A percentile compares a stretch with the other conserved stretches of the same genome.
These are phyloP conservation scores for Cladosporium velox DNA, from an alignment of 2,329 filamentous ascomycete genomes.

Conservation along the genomic window DNA sequence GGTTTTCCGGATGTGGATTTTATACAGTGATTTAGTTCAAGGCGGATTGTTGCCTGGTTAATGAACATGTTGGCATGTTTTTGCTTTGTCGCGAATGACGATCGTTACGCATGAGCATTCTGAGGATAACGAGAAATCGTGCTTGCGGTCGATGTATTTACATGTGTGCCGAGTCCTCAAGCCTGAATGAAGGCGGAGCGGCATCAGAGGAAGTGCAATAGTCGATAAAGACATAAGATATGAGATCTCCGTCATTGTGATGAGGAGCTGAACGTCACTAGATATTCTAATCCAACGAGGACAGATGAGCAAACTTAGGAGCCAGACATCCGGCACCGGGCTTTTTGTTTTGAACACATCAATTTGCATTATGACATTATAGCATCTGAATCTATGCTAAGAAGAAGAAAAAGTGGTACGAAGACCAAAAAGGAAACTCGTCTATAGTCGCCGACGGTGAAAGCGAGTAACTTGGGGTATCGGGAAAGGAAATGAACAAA, in stretches of 20 bases:
- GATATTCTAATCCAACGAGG: too few species aligned
- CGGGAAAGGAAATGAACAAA: conserved; percentile 8
- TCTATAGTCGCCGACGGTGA: conserved; percentile 4
- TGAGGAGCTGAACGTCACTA: neutral
- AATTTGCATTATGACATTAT: conserved; percentile 10
- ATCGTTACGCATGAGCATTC: neutral
- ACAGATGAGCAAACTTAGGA: too few species aligned
- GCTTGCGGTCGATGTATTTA: neutral
- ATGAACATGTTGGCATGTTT: neutral
- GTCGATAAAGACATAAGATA: too few species aligned
- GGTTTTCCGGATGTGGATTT: neutral
- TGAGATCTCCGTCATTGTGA: neutral
- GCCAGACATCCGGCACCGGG: neutral
- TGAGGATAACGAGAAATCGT: neutral
- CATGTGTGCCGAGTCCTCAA: neutral
- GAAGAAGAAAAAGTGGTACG: neutral
- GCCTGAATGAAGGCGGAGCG: neutral
- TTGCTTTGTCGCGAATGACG: neutral
- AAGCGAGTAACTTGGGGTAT: conserved; percentile 5
- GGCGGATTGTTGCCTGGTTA: neutral
- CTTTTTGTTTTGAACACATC: neutral
- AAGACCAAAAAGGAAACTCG: neutral
- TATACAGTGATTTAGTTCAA: neutral
- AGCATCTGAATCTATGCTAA: neutral
- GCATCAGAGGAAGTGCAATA: neutral